phyloP scores from a whole-genome alignment of 176 grass and related monocot species.

The Leersia perrieri region DNA sequence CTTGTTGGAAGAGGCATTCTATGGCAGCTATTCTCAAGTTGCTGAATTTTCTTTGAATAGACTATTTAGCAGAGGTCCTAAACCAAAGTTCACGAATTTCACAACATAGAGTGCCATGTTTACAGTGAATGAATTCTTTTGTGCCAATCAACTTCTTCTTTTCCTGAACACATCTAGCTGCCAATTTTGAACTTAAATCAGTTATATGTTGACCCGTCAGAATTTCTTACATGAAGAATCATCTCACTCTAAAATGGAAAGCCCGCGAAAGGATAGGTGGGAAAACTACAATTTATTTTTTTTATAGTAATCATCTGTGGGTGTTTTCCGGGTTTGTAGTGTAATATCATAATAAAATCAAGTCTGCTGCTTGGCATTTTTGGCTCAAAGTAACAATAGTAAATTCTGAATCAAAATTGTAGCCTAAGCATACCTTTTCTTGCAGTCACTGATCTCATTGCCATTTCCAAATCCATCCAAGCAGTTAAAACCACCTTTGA shows the following conservation, averaged over 20 bases:
- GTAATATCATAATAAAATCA: neutral
- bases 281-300: neutral
- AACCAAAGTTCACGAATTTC: neutral
- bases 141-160: neutral
- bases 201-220: neutral
- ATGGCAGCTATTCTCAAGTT: neutral
- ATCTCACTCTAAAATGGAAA: slow-evolving; percentile 5
- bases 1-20: neutral
- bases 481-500: neutral
- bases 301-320: neutral
- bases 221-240: slow-evolving; percentile 5
- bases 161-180: neutral
- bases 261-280: neutral
- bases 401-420: neutral
- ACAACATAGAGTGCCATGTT: neutral
- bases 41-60: neutral
- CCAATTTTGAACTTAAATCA: neutral
- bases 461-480: slow-evolving; percentile 15
- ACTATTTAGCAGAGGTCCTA: neutral
- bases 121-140: neutral
- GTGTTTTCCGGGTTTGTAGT: neutral
- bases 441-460: slow-evolving; percentile 1
- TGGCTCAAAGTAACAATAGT: neutral
- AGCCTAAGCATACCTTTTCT: slow-evolving; percentile 28
- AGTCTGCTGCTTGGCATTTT: neutral